Evolutionary conservation across 148 eudicot species (phyloP).

Genomic region (Fagopyrum homotropicum): DNA sequence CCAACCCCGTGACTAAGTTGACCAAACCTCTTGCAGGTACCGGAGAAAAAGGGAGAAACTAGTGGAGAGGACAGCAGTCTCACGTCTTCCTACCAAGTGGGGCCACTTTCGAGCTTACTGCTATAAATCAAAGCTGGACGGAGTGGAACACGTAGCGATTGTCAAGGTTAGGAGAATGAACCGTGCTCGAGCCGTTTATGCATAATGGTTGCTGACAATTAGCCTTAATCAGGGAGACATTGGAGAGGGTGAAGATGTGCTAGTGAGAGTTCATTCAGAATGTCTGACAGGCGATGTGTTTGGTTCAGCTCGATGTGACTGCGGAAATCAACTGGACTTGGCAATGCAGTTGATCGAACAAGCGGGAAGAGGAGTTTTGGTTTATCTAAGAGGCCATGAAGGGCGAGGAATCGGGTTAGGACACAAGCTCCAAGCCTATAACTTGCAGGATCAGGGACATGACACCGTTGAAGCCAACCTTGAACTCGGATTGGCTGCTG

Average conservation of each 20-base stretch:
- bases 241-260: constrained; percentile 70
- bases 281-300: constrained; percentile 94
- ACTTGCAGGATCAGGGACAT: constrained; percentile 84
- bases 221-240: constrained; percentile 49
- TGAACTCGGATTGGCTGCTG: constrained; percentile 86
- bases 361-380: constrained; percentile 71
- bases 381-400: constrained; percentile 89
- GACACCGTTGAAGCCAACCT: constrained; percentile 95
- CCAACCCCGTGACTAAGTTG: neutral
- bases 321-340: constrained; percentile 72
- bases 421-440: constrained; percentile 83
- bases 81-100: constrained; percentile 73
- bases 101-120: constrained; percentile 67
- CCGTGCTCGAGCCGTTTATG: neutral
- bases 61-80: constrained; percentile 61
- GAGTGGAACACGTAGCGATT: constrained; percentile 70
- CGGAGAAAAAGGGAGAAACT: constrained; percentile 79
- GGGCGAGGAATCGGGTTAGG: constrained; percentile 96
- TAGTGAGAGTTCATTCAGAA: constrained; percentile 94
- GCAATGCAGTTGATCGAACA: constrained; percentile 76
- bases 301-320: constrained; percentile 89
- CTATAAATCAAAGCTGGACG: constrained; percentile 71
- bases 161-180: constrained; percentile 48
- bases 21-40: constrained; percentile 33
- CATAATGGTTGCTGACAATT: neutral